phyloP scores from a whole-genome alignment of 2,329 filamentous ascomycete genomes.

The Fusarium sp. region DNA sequence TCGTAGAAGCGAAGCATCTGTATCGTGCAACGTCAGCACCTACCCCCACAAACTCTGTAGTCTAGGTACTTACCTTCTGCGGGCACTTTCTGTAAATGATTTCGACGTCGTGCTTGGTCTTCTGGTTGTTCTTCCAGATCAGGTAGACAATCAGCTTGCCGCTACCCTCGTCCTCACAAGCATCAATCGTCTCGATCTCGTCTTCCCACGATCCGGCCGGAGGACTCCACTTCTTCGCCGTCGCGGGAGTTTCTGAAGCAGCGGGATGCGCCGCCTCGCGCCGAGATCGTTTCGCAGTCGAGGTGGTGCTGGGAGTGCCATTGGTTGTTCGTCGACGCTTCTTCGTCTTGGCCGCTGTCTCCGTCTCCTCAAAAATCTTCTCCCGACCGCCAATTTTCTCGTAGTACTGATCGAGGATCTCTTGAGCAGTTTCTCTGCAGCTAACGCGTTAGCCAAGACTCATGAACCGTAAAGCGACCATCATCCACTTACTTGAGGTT shows the following conservation, averaged over 20 bases:
- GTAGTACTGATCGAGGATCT: conserved; percentile 77
- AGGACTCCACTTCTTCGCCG: conserved; percentile 71
- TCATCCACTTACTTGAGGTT: conserved; percentile 62
- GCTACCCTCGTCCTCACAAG: conserved; percentile 75
- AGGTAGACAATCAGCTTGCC: conserved; percentile 77
- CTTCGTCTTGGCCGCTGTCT: conserved; percentile 66
- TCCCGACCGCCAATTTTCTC: conserved; percentile 74
- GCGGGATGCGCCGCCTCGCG: conserved; percentile 66
- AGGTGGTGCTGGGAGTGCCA: conserved; percentile 53
- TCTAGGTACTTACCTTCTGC: conserved; percentile 72
- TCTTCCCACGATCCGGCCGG: conserved; percentile 85
- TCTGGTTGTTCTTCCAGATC: conserved; percentile 80
- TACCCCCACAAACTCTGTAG: not conserved
- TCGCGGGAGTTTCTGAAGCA: conserved; percentile 64
- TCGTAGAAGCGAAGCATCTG: conserved; percentile 75
- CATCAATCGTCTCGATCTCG: conserved; percentile 78
- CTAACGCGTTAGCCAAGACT: conserved; percentile 9
- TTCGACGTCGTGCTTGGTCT: conserved; percentile 79
- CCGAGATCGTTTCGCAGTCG: conserved; percentile 60
- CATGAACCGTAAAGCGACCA: not conserved
- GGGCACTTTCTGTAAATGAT: conserved; percentile 83
- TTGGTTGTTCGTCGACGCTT: conserved; percentile 69
- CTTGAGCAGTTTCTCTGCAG: conserved; percentile 68
- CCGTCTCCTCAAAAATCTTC: conserved; percentile 65
- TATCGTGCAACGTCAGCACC: conserved; percentile 11